These are phyloP conservation scores for Plasmodiophora brassicae DNA, from an alignment of 208 protist species.

Conservation along the genomic window DNA sequence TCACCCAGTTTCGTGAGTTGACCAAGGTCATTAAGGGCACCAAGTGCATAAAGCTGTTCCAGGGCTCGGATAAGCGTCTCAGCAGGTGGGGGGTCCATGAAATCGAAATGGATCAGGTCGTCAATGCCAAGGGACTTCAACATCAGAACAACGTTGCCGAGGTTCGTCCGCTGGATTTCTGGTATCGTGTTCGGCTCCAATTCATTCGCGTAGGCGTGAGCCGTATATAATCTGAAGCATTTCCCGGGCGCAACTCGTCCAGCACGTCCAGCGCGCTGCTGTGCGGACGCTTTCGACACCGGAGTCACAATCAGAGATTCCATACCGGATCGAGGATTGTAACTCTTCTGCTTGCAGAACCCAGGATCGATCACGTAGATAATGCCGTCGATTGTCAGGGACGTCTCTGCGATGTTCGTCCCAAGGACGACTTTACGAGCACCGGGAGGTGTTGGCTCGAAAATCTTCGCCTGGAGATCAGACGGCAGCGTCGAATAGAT, in stretches of 20 bases:
- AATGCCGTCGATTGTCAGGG: conserved; percentile 94
- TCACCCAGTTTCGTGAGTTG: conserved; percentile 82
- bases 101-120: conserved; percentile 94
- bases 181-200: conserved; percentile 75
- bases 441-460: conserved; percentile 45
- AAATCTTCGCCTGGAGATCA: conserved; percentile 72
- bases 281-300: conserved; percentile 88
- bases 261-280: conserved; percentile 85
- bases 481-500: conserved; percentile 84
- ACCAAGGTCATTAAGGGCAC: conserved; percentile 84
- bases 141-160: conserved; percentile 82
- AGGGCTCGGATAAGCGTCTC: conserved; percentile 88
- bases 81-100: conserved; percentile 96
- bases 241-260: conserved; percentile 81
- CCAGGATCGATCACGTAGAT: conserved; percentile 86
- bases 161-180: conserved; percentile 82
- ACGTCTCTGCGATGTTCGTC: conserved; percentile 99
- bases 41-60: conserved; percentile 52
- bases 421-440: conserved; percentile 94
- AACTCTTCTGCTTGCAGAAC: conserved; percentile 96
- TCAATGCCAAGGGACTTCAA: conserved; percentile 71
- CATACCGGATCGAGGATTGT: conserved; percentile 91
- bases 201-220: conserved; percentile 64
- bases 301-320: conserved; percentile 90
- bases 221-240: conserved; percentile 89